These are phyloP conservation scores for Euphorbia schlechtendalii DNA, from an alignment of 441 rosid genomes.

Conservation along the genomic window DNA sequence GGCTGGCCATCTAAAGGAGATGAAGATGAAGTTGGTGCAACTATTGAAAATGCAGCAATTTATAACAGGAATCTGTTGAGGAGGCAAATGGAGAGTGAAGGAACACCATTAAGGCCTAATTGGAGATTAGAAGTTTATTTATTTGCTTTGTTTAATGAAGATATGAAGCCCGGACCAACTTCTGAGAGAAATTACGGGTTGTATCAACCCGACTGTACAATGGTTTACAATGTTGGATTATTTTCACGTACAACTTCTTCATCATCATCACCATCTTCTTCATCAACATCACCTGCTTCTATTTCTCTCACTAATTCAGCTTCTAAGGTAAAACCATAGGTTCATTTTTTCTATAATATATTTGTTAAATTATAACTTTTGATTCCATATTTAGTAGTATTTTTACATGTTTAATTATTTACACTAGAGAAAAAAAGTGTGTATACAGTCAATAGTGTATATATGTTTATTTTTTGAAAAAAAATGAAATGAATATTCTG, in stretches of 20 bases:
- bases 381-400: too few species aligned
- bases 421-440: background rate
- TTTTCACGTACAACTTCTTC: slow-evolving; percentile 43
- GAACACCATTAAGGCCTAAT: slow-evolving; percentile 57
- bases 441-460: background rate
- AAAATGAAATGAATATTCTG: slow-evolving; percentile 6
- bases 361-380: background rate
- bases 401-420: background rate
- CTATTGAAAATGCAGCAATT: slow-evolving; percentile 47
- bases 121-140: slow-evolving; percentile 50
- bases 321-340: slow-evolving; percentile 55
- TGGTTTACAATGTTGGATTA: slow-evolving; percentile 80
- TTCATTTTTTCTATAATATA: background rate
- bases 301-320: slow-evolving; percentile 74
- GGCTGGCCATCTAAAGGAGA: slow-evolving; percentile 92
- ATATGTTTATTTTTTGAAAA: too few species aligned
- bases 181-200: slow-evolving; percentile 84
- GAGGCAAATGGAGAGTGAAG: slow-evolving; percentile 39
- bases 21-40: slow-evolving; percentile 56
- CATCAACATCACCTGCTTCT: slow-evolving; percentile 43
- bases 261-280: slow-evolving; percentile 41
- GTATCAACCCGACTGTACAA: slow-evolving; percentile 64
- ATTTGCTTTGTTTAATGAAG: slow-evolving; percentile 76
- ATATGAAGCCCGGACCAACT: slow-evolving; percentile 69
- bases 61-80: slow-evolving; percentile 54